Evolutionary conservation across 208 protist species (phyloP).

Genomic region (Leishmania martiniquensis): DNA sequence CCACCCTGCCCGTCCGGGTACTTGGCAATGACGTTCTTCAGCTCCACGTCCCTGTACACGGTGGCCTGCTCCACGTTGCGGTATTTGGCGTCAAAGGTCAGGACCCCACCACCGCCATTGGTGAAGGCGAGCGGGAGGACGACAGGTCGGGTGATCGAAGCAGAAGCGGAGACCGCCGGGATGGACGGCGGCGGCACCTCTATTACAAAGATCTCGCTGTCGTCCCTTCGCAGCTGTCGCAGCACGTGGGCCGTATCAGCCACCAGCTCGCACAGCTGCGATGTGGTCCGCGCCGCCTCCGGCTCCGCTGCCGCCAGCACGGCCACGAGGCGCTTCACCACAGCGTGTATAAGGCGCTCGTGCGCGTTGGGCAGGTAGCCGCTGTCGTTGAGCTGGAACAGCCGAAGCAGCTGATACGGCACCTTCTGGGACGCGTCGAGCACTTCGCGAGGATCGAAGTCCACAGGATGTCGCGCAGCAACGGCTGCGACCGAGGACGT

Average conservation of each 20-base stretch:
- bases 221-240: slow-evolving; percentile 47
- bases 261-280: slow-evolving; percentile 39
- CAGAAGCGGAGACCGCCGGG: neutral
- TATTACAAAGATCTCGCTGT: slow-evolving; percentile 53
- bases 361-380: slow-evolving; percentile 30
- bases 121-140: slow-evolving; percentile 66
- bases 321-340: slow-evolving; percentile 31
- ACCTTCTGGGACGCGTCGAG: slow-evolving; percentile 26
- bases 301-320: slow-evolving; percentile 14
- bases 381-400: slow-evolving; percentile 33
- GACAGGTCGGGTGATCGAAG: slow-evolving; percentile 25
- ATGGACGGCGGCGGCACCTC: slow-evolving; percentile 34
- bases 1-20: slow-evolving; percentile 83
- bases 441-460: slow-evolving; percentile 33
- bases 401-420: slow-evolving; percentile 19
- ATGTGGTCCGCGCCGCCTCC: neutral
- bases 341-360: slow-evolving; percentile 23
- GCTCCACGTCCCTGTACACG: slow-evolving; percentile 71
- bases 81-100: slow-evolving; percentile 71
- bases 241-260: slow-evolving; percentile 48
- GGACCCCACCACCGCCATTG: slow-evolving; percentile 49
- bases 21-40: slow-evolving; percentile 77
- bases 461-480: neutral
- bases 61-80: slow-evolving; percentile 78
- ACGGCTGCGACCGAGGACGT: neutral